Evolutionary conservation across 2,329 filamentous ascomycete species (phyloP), one percentile per base, ranked within the genome.

Genomic region (Lachnellula subtilissima): DNA sequence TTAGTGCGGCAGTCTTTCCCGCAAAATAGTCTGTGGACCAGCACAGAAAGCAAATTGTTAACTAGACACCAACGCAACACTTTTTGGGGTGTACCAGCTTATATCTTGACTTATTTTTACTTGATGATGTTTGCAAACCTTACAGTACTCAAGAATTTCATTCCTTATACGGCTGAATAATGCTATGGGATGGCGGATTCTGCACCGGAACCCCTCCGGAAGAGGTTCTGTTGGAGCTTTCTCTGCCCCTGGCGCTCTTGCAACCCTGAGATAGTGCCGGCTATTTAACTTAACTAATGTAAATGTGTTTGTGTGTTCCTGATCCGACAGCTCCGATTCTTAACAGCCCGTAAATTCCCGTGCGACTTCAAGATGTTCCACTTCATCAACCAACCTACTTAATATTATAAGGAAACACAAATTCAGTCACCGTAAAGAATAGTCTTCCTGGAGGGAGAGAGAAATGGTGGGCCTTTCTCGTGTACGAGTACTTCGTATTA

Each of bases 231-330:
- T 48, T 32, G n/a, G 22, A 35, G 45, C 23, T 8, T 12, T 25
- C 45, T 48, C 22, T 48, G 45, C 45, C 23, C 28, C 28, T 32
- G 28, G 28, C 11, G 28, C 28, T 32, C 9, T 32, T 32, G 9
- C 28, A 32, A 12, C 28, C 28, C 28, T 42, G 39, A 52, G 36
- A 46, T 15, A 6, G 42, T 25, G 28, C 48, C 28, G 28, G 45
- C 45, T 48, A 35, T 45, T 40, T 40, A 17, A 40, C 9, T 32
- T 11, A 32, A 22, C 22, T n/a, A 40, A 53, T 15, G 40, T 48
- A 39, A 50, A 40, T 39, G 35, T 54, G 39, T 50, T 47, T 50
- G 35, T 54, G 39, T 50, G 53, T 50, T 48, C 47, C 48, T 54
- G 37, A 40, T 32, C 28, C 28, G 28, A 32, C 28, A 32, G 28